Evolutionary conservation across 176 grass and related monocot species (phyloP).

Genomic region (Areca catechu): DNA sequence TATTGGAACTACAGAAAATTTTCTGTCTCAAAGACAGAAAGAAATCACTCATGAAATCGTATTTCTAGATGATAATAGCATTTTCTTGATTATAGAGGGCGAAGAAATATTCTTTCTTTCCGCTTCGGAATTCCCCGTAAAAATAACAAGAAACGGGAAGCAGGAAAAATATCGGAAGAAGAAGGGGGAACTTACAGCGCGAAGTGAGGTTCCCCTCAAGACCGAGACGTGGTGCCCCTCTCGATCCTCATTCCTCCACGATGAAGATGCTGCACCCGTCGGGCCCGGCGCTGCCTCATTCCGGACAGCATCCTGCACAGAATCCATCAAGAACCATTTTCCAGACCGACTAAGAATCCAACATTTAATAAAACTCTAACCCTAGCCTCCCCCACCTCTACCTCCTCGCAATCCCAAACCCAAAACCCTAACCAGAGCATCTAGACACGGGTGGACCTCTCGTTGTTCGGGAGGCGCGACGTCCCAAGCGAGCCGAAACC

Average conservation of each 20-base stretch:
- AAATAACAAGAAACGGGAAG: too few species aligned
- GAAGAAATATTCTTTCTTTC: too few species aligned
- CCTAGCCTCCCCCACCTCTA: conserved; percentile 17
- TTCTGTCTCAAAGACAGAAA: too few species aligned
- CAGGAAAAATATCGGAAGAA: too few species aligned
- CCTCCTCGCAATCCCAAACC: conserved; percentile 14
- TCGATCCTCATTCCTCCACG: conserved; percentile 67
- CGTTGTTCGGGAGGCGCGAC: conserved; percentile 30
- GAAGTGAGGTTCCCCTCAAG: conserved; percentile 83
- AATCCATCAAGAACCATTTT: conserved; percentile 8
- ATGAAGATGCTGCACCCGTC: conserved; percentile 49
- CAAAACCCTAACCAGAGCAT: conserved; percentile 14
- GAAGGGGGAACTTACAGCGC: conserved; percentile 40
- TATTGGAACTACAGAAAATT: too few species aligned
- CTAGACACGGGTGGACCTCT: conserved; percentile 28
- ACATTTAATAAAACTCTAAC: conserved; percentile 17
- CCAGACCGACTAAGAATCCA: conserved; percentile 14
- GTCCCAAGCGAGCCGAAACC: conserved; percentile 41
- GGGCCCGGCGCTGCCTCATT: conserved; percentile 21
- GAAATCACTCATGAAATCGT: too few species aligned
- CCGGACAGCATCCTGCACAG: conserved; percentile 7
- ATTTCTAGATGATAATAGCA: too few species aligned
- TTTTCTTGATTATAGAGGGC: too few species aligned
- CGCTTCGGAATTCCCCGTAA: too few species aligned
- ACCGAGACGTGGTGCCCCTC: conserved; percentile 77